phyloP scores from a whole-genome alignment of 441 rosid genomes.

The Dalechampia spathulata region DNA sequence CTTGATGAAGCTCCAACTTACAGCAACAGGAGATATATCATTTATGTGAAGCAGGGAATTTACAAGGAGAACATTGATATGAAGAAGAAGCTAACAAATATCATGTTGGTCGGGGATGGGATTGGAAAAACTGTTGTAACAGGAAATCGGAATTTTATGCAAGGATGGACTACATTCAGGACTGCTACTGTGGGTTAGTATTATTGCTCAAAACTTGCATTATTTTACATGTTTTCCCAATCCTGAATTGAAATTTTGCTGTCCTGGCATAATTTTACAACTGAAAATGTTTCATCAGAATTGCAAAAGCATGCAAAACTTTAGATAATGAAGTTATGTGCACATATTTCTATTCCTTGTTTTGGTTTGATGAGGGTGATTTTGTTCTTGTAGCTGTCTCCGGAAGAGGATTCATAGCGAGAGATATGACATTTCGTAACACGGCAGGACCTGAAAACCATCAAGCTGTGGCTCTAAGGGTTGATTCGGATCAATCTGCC shows the following conservation, averaged over 20 bases:
- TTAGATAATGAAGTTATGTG: too few relatives aligned
- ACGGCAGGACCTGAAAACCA: conserved; percentile 70
- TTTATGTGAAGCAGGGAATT: conserved; percentile 42
- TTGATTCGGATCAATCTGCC: conserved; percentile 54
- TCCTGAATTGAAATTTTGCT: neutral
- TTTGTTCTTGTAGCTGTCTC: conserved; percentile 34
- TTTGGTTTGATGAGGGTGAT: neutral
- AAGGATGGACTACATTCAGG: conserved; percentile 49
- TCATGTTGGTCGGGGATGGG: conserved; percentile 47
- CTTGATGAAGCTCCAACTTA: conserved; percentile 41
- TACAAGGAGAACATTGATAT: conserved; percentile 46
- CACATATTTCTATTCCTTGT: neutral
- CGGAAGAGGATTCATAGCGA: conserved; percentile 56
- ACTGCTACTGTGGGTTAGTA: conserved; percentile 41
- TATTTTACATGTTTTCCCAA: neutral
- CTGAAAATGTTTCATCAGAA: too few relatives aligned
- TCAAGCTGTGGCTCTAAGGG: conserved; percentile 64
- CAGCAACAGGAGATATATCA: conserved; percentile 28
- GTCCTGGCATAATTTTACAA: too few relatives aligned
- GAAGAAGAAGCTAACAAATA: conserved; percentile 29
- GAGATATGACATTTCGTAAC: conserved; percentile 62
- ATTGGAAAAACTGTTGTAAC: conserved; percentile 42
- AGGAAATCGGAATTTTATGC: conserved; percentile 30
- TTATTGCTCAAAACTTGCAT: neutral
- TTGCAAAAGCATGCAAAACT: too few relatives aligned